Percentiles rank a stretch among this genome's conserved stretches.
Evolutionary conservation across 2,329 filamentous ascomycete genomes (phyloP).

Genomic region (Phaeophleospora eucalypticola): DNA sequence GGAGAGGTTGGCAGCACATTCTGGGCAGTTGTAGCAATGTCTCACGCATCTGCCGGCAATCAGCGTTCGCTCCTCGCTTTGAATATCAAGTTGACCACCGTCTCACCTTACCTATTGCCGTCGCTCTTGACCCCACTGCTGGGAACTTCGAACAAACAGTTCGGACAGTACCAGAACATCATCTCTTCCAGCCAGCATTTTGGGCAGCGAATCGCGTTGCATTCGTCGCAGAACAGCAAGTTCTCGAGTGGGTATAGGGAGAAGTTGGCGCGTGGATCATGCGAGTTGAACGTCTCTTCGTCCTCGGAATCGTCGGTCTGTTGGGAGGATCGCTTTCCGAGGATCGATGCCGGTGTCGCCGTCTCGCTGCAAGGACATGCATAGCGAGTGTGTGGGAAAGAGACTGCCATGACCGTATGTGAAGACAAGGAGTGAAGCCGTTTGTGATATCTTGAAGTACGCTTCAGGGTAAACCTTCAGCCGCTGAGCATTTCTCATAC

Average conservation of each 20-base stretch:
- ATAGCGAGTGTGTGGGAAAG: slow-evolving; percentile 62
- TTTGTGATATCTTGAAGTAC: neutral
- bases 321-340: slow-evolving; percentile 35
- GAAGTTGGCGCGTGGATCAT: slow-evolving; percentile 79
- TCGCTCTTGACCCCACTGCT: slow-evolving; percentile 89
- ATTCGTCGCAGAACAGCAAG: slow-evolving; percentile 94
- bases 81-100: neutral
- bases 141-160: slow-evolving; percentile 91
- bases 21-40: slow-evolving; percentile 92
- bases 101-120: slow-evolving; percentile 69
- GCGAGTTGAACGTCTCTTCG: slow-evolving; percentile 81
- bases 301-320: slow-evolving; percentile 46
- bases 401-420: slow-evolving; percentile 44
- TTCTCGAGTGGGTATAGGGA: slow-evolving; percentile 90
- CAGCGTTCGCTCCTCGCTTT: no score
- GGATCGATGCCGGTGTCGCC: slow-evolving; percentile 31
- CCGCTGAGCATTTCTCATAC: neutral
- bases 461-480: neutral
- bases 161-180: slow-evolving; percentile 91
- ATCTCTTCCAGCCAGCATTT: slow-evolving; percentile 91
- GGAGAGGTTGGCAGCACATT: slow-evolving; percentile 76
- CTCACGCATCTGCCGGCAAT: slow-evolving; percentile 62
- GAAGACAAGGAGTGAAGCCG: neutral
- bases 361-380: slow-evolving; percentile 59
- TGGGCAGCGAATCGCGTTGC: slow-evolving; percentile 90